Conservation (phyloP, 2,329 filamentous ascomycete genomes). For the Pyrenochaeta sp. region DNA sequence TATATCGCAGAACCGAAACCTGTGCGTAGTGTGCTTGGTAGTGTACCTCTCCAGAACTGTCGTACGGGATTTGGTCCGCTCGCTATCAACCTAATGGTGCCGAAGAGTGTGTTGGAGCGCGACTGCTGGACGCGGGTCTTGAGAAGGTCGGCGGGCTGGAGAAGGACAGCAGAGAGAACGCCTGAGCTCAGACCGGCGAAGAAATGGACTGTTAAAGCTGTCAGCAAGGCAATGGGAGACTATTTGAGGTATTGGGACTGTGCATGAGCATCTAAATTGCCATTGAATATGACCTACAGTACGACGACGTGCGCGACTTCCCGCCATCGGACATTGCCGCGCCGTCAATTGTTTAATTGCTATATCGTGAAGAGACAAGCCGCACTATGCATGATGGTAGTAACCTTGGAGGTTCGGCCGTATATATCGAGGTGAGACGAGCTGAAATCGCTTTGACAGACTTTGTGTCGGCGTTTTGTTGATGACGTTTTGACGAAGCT, state of each 20-base stretch:
- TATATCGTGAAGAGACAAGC: constrained; percentile 23
- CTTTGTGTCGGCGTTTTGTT: constrained; percentile 15
- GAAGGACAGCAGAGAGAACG: constrained; percentile 83
- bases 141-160: constrained; percentile 94
- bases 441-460: not conserved
- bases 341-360: constrained; percentile 33
- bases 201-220: constrained; percentile 71
- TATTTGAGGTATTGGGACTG: not conserved
- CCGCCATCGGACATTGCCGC: constrained; percentile 62
- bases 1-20: constrained; percentile 94
- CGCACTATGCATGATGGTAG: constrained; percentile 18
- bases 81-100: constrained; percentile 75
- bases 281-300: constrained; percentile 49
- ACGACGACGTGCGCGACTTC: constrained; percentile 59
- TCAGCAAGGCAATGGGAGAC: constrained; percentile 14
- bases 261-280: not conserved
- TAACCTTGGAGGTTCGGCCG: constrained; percentile 2
- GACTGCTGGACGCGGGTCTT: constrained; percentile 97
- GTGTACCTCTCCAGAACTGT: constrained; percentile 88
- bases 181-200: constrained; percentile 87
- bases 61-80: constrained; percentile 71
- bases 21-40: constrained; percentile 91
- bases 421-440: not conserved
- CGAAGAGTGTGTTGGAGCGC: constrained; percentile 70
- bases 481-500: constrained; percentile 24